A percentile compares a stretch with the other conserved stretches of the same genome.
Evolutionary conservation across 2,329 filamentous ascomycete species (phyloP).

Genomic region (Sphaceloma murrayae): DNA sequence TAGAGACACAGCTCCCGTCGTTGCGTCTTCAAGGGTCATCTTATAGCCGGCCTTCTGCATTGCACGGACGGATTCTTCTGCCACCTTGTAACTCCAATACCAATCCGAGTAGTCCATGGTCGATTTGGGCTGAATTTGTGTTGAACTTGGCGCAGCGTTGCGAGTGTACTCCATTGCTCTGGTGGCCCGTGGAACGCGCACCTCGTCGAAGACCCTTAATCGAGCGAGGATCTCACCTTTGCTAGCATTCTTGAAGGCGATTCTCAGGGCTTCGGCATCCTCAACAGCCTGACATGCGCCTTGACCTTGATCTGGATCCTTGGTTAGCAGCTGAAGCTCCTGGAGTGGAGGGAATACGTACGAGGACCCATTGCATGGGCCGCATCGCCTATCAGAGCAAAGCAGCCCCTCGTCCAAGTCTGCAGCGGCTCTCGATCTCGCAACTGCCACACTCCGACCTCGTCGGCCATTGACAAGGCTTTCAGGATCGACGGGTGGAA

Average conservation of each 20-base stretch:
- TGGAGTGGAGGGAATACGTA: background rate
- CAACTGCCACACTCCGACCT: conserved; percentile 1
- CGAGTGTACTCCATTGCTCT: background rate
- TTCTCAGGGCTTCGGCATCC: conserved; percentile 3
- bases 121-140: background rate
- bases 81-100: background rate
- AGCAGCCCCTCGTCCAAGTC: background rate
- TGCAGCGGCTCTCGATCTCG: background rate
- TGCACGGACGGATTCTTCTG: too few relatives aligned
- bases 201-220: background rate
- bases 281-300: conserved; percentile 9
- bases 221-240: background rate
- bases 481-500: background rate
- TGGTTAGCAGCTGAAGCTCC: background rate
- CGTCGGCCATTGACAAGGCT: conserved; percentile 2
- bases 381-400: background rate
- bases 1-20: too few relatives aligned
- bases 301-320: conserved; percentile 1
- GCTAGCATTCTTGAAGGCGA: background rate
- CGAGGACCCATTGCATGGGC: conserved; percentile 1
- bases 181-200: background rate
- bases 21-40: too few relatives aligned
- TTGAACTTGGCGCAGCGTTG: background rate
- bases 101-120: conserved; percentile 2
- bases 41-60: too few relatives aligned